Percentiles rank a stretch among this genome's conserved stretches.
These are phyloP conservation scores for Mortierella sp. DNA, from an alignment of 371 early-diverging fungal species.

Conservation along the genomic window DNA sequence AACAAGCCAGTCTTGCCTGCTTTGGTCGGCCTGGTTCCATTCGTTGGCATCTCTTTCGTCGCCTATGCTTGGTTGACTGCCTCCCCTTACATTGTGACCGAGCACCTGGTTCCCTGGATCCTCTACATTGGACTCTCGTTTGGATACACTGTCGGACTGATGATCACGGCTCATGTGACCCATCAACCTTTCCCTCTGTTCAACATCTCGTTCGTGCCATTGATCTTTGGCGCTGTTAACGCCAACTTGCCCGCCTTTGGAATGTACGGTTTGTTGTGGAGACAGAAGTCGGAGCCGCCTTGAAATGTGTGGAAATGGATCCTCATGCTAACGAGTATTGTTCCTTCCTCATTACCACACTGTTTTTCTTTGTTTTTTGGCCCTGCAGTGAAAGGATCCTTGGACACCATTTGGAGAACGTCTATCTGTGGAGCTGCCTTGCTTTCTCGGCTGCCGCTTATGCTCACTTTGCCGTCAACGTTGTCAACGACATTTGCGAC, in stretches of 20 bases:
- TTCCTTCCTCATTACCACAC: too few relatives aligned
- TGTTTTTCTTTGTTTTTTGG: background rate
- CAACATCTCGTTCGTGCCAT: slow-evolving; percentile 69
- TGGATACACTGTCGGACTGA: slow-evolving; percentile 85
- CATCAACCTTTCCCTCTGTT: slow-evolving; percentile 81
- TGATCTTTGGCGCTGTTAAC: slow-evolving; percentile 75
- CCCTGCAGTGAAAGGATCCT: slow-evolving; percentile 53
- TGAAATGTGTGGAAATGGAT: too few relatives aligned
- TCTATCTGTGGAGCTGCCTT: slow-evolving; percentile 65
- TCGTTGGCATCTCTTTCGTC: slow-evolving; percentile 62
- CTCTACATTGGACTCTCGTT: slow-evolving; percentile 80
- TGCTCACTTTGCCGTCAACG: slow-evolving; percentile 72
- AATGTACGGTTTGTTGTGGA: slow-evolving; percentile 56
- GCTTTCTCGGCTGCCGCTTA: slow-evolving; percentile 69
- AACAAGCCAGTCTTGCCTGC: slow-evolving; percentile 64
- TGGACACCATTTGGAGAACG: slow-evolving; percentile 57
- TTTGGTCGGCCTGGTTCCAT: slow-evolving; percentile 72
- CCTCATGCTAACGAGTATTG: too few relatives aligned
- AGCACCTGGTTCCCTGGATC: slow-evolving; percentile 76
- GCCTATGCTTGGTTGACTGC: slow-evolving; percentile 76
- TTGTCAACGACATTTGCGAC: slow-evolving; percentile 85
- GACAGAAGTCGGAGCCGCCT: too few relatives aligned
- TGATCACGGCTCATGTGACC: slow-evolving; percentile 90
- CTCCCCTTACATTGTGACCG: slow-evolving; percentile 72
- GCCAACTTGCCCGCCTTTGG: slow-evolving; percentile 65